Base-by-base conservation (phyloP, 768 basidiomycete genomes). In the Mycena amicta region DNA sequence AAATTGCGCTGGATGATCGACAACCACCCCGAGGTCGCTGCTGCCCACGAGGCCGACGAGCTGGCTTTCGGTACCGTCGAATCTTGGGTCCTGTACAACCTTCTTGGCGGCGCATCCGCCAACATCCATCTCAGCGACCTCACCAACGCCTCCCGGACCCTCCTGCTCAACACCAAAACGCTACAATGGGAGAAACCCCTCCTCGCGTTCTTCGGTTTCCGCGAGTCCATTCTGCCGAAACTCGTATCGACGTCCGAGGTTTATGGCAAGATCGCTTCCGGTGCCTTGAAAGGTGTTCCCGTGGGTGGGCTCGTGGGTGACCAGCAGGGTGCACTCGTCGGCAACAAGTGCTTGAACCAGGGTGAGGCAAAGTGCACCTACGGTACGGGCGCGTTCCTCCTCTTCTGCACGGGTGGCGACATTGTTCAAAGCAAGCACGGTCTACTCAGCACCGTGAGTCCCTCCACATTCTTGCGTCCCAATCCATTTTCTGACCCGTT, bases 341-440 rank as follows among this genome's bases (percentile, higher is more conserved):
- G 96, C 0, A 98, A 99, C 78, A 98, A 97, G 72, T 98, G 97
- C 69, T 72, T 99, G 53, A 78, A 69, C n/a, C 80, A 84, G 63
- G 96, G 96, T 18, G 91, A 98, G 71, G 96, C 95, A 2, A 99
- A 99, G 75, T 97, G 95, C 74, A 99, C 97, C 3, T 99, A 96
- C 66, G 96, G 96, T 25, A 98, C 96, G 1, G 96, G 97, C 28
- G 94, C 94, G 33, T 99, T 99, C 80, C 78, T 98, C 63, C 77
- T 99, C 27, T 98, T 97, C 81, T 92, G 92, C 75, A 98, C 97
- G 1, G 97, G 96, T 2, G 77, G 76, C 22, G 89, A 96, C 26
- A 87, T 93, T 39, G 89, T 98, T 23, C 80, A 88, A 70, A 96
- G 93, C 66, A 78, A 74, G 27, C 89, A 97, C 67, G 97, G 96